Evolutionary conservation across 331 rosid genomes (phyloP), one percentile per base, ranked within the genome.

Genomic region (Arachis monticola): DNA sequence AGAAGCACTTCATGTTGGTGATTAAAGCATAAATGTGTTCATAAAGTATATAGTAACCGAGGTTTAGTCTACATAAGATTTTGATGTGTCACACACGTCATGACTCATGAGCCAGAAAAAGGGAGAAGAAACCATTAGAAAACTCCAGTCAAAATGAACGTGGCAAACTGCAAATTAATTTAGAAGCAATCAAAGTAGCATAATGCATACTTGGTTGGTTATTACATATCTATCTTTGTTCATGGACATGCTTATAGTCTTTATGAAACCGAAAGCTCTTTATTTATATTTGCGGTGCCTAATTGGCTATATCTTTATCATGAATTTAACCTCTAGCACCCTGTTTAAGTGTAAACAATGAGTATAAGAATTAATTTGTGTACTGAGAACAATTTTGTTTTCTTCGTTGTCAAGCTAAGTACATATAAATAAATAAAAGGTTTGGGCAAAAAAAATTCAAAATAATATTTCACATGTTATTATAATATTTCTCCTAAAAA

Each of bases 1-100:
- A 10, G 66, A 76, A 57, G 31, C 27, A 51, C 22, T 64, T 57
- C 67, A 66, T 22, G n/a, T 82, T 53, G 72, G 70, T 70, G 22
- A 27, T n/a, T 27, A n/a, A 60, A 40, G 38, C 62, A 41, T 14
- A 8, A 64, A 35, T 35, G 40, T 35, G 35, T 30, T 60, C 14
- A 40, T 79, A 35, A 51, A 74, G 64, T 62, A 40, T 35, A 35
- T 35, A 4, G 53, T 11, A 38, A 40, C 17, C 5, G 35, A 4
- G 50, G 46, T 53, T 68, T 60, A 52, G 38, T 45, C 45, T 30
- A 35, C 4, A 35, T 32, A 50, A 58, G 61, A 65, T 66, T 13
- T 59, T 42, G 75, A 76, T 47, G 79, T 61, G 59, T 62, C 77
- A 73, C 60, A 59, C 3, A 14, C 31, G 56, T 52, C 27, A 52